phyloP scores from a whole-genome alignment of 1,139 yeast species.

The Debaryomyces sp. region DNA sequence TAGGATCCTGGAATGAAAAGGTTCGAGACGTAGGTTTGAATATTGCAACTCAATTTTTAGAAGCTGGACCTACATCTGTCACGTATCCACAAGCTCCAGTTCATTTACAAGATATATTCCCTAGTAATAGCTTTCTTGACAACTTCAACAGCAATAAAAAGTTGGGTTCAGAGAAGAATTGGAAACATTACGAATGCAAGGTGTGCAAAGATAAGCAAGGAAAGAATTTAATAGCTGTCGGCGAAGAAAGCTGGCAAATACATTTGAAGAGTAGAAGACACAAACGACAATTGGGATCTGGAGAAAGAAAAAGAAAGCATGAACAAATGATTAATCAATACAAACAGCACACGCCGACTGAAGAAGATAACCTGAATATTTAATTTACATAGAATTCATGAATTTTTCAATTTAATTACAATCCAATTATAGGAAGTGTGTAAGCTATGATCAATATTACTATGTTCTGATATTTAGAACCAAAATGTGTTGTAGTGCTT shows the following conservation, averaged over 20 bases:
- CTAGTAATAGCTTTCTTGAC: conserved; percentile 21
- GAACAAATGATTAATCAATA: conserved; percentile 11
- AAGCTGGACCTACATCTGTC: conserved; percentile 28
- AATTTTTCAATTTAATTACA: not conserved
- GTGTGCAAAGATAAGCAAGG: conserved; percentile 63
- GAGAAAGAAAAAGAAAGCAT: conserved; percentile 20
- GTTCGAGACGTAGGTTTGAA: conserved; percentile 59
- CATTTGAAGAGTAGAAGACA: conserved; percentile 75
- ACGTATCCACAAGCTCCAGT: conserved; percentile 44
- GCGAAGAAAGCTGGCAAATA: conserved; percentile 67
- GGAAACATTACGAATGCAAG: conserved; percentile 74
- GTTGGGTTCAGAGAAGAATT: conserved; percentile 45
- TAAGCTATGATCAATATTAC: not conserved
- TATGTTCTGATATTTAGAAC: not conserved
- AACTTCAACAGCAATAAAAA: conserved; percentile 38
- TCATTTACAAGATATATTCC: conserved; percentile 37
- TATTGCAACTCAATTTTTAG: conserved; percentile 46
- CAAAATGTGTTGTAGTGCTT: not conserved
- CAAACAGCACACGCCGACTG: conserved; percentile 1
- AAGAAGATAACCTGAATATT: not conserved
- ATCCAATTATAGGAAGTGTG: not conserved
- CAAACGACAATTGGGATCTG: conserved; percentile 24
- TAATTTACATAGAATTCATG: not conserved
- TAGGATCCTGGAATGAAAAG: conserved; percentile 55
- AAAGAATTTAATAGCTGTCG: conserved; percentile 65